Percentiles rank a stretch among this genome's conserved stretches.
Evolutionary conservation across 2,329 filamentous ascomycete genomes (phyloP).

Genomic region (Didymellaceae sp.): DNA sequence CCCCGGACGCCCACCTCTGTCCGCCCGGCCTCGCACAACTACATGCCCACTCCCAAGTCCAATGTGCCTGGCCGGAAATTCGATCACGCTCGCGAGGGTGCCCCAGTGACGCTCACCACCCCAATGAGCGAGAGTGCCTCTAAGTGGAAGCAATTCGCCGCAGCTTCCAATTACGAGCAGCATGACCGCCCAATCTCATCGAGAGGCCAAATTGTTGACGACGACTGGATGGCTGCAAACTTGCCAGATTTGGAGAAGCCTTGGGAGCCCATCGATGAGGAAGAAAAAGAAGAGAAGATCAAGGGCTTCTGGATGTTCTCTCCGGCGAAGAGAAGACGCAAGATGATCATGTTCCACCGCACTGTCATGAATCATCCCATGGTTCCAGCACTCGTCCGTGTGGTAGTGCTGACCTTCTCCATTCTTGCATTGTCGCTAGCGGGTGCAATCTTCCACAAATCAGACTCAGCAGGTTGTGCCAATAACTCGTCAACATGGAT

Average conservation of each 20-base stretch:
- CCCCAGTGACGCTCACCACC: slow-evolving; percentile 44
- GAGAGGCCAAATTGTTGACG: slow-evolving; percentile 47
- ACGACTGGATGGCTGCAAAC: slow-evolving; percentile 58
- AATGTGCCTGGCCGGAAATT: slow-evolving; percentile 48
- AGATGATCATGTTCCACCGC: slow-evolving; percentile 68
- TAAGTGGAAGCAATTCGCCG: slow-evolving; percentile 49
- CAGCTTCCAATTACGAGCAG: slow-evolving; percentile 39
- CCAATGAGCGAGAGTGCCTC: slow-evolving; percentile 46
- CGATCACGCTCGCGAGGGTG: slow-evolving; percentile 48
- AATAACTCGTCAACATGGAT: slow-evolving; percentile 75
- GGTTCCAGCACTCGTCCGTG: slow-evolving; percentile 81
- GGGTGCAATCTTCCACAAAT: slow-evolving; percentile 69
- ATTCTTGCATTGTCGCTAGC: slow-evolving; percentile 81
- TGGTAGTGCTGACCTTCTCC: slow-evolving; percentile 83
- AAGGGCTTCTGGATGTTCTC: slow-evolving; percentile 58
- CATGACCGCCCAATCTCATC: slow-evolving; percentile 35
- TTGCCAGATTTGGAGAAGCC: slow-evolving; percentile 54
- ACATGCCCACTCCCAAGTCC: slow-evolving; percentile 48
- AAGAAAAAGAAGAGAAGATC: slow-evolving; percentile 56
- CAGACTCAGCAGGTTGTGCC: slow-evolving; percentile 48
- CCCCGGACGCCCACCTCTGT: slow-evolving; percentile 43
- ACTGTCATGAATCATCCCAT: slow-evolving; percentile 80
- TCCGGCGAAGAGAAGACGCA: slow-evolving; percentile 57
- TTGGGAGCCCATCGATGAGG: slow-evolving; percentile 63
- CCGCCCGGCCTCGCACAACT: slow-evolving; percentile 47